Evolutionary conservation across 1,284 basidiomycete species (phyloP).

Genomic region (Melampsora abietis-canadensis): DNA sequence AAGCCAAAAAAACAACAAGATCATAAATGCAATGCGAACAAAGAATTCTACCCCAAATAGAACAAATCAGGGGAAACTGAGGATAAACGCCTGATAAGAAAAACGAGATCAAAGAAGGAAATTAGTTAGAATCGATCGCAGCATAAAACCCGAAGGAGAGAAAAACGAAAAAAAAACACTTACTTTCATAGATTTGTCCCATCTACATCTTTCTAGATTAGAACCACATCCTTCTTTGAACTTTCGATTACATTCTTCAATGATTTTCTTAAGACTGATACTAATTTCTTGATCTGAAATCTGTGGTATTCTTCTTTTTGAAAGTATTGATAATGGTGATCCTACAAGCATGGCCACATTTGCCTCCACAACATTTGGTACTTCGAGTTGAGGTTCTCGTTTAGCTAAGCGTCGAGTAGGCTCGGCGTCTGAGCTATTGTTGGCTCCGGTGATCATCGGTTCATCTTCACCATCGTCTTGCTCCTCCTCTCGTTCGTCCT

Average conservation of each 20-base stretch:
- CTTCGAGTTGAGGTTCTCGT: background rate
- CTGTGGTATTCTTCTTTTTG: background rate
- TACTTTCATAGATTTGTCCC: conserved; percentile 8
- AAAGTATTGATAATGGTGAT: background rate
- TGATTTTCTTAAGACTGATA: background rate
- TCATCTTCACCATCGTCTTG: background rate
- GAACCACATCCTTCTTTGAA: background rate
- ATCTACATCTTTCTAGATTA: conserved; percentile 6
- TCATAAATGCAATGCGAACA: too few species aligned
- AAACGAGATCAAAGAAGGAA: conserved; percentile 4
- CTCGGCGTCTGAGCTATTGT: background rate
- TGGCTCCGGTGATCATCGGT: background rate
- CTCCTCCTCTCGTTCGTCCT: too few species aligned
- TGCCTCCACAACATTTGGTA: background rate
- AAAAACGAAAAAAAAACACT: conserved; percentile 3
- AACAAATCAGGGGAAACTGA: conserved; percentile 8
- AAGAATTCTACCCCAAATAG: too few species aligned
- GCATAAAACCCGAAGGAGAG: background rate
- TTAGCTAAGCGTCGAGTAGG: background rate
- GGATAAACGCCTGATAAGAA: conserved; percentile 34
- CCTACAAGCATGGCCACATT: background rate
- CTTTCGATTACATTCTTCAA: background rate
- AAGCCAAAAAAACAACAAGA: too few species aligned
- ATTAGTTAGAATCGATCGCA: too few species aligned
- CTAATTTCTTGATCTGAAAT: background rate